A percentile compares a stretch with the other conserved stretches of the same genome.
These are phyloP conservation scores for Cladosporium oxysporum DNA, from an alignment of 2,329 filamentous ascomycete species.

Conservation along the genomic window DNA sequence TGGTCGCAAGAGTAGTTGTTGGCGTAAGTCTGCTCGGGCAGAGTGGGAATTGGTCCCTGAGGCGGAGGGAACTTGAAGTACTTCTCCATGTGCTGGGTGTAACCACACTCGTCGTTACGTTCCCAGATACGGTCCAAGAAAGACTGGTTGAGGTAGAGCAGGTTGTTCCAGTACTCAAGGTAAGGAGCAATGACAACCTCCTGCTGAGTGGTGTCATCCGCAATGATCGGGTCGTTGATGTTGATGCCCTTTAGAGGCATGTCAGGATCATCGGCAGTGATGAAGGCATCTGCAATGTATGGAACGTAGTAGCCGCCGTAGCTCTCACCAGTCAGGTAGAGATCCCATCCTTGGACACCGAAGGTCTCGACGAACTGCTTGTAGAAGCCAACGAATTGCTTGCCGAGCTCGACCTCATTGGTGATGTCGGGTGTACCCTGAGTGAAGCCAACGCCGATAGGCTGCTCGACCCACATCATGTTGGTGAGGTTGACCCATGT, in stretches of 20 bases:
- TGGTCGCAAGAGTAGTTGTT: constrained; percentile 41
- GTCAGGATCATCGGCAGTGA: constrained; percentile 51
- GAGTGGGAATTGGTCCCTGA: constrained; percentile 36
- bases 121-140: constrained; percentile 40
- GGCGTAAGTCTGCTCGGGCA: constrained; percentile 28
- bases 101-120: constrained; percentile 37
- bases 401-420: constrained; percentile 49
- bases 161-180: constrained; percentile 43
- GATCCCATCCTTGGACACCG: constrained; percentile 58
- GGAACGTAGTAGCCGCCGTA: constrained; percentile 64
- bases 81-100: constrained; percentile 38
- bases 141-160: constrained; percentile 44
- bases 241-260: constrained; percentile 54
- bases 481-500: constrained; percentile 65
- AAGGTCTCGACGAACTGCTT: constrained; percentile 59
- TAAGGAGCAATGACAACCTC: constrained; percentile 39
- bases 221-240: constrained; percentile 53
- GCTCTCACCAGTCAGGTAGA: constrained; percentile 67
- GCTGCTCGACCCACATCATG: constrained; percentile 66
- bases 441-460: constrained; percentile 49
- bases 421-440: constrained; percentile 49
- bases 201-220: constrained; percentile 43
- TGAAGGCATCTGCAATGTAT: constrained; percentile 57
- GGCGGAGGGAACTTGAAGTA: constrained; percentile 48
- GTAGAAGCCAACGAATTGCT: constrained; percentile 53